Base-by-base conservation (phyloP, 371 early-diverging fungal species). In the Apophysomyces elegans region DNA sequence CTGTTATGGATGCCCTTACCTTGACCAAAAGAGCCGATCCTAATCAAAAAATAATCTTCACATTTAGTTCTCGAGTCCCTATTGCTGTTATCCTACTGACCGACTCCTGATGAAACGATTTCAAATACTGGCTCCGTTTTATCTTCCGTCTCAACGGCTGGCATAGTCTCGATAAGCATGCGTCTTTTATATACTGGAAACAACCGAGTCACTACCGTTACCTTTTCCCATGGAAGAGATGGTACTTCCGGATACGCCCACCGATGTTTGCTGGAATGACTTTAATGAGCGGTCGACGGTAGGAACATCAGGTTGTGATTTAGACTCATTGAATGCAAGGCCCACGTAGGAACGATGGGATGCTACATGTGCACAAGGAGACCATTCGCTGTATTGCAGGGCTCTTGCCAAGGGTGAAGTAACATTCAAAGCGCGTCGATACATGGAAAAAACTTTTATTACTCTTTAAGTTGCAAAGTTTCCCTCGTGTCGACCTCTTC, bases 71-170 rank as follows among this genome's bases (percentile, higher is more conserved):
- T 14, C 16, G 16, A 45, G 46, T 45, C 4, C 2, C 16, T 45
- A 13, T 11, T 6, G 16, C 16, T 0, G 12, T 45, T 45, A 6
- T 45, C 13, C n/a, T 45, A 7, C 61, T 73, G 77, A 79, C 83
- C 83, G 39, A 79, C 80, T 2, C 89, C 89, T 35, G 86, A 75
- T 60, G 85, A 84, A 6, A 88, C 77, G 11, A 86, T 78, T 63
- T 86, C 84, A 74, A 88, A 88, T 37, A 75, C 81, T 45, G 89
- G 84, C 63, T 87, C 86, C 37, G 80, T 76, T 62, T 80, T 76
- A 68, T 77, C 84, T 62, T 78, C 75, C 46, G 75, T 69, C 9
- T 76, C 72, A 43, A 67, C 65, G 61, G 80, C 86, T 72, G 77
- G 66, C n/a, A 70, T 70, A 26, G 32, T 73, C 16, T 9, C 35